A percentile compares a stretch with the other conserved stretches of the same genome.
phyloP scores from a whole-genome alignment of 176 grass and related monocot genomes.

The Oryza meridionalis region DNA sequence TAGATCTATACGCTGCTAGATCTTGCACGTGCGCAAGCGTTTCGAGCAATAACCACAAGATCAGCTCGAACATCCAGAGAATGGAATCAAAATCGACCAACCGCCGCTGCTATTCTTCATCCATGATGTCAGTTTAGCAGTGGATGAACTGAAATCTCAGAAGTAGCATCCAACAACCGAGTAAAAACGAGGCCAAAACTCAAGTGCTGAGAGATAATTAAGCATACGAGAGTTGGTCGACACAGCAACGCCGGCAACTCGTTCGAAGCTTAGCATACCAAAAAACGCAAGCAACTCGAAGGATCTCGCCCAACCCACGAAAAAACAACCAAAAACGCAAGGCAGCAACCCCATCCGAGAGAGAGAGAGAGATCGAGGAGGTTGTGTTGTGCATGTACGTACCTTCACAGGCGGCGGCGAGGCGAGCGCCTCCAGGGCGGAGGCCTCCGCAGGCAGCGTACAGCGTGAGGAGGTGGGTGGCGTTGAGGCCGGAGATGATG shows the following conservation, averaged over 20 bases:
- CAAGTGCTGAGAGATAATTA: not conserved
- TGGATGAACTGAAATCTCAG: not conserved
- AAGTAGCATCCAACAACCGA: not conserved
- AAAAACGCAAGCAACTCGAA: not conserved
- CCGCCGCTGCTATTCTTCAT: not conserved
- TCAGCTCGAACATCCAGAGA: not conserved
- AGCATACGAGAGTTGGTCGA: not conserved
- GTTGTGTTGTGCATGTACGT: not conserved
- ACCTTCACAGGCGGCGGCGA: conserved; percentile 35
- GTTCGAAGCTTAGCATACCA: not conserved
- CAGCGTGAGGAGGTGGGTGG: conserved; percentile 34
- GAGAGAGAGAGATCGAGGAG: not conserved
- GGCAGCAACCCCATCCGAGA: not conserved
- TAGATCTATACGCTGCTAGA: not conserved
- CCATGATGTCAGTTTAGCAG: not conserved
- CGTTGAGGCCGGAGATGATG: conserved; percentile 40
- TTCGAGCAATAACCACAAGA: not conserved
- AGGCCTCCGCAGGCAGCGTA: conserved; percentile 32
- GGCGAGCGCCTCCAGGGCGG: conserved; percentile 22
- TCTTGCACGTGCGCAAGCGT: not conserved
- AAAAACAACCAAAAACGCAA: not conserved
- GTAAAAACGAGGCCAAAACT: not conserved
- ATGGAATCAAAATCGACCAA: not conserved
- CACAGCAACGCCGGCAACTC: not conserved
- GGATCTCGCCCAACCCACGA: not conserved